Conservation (phyloP, 106 monocot species). For the Gastrodia elata region DNA sequence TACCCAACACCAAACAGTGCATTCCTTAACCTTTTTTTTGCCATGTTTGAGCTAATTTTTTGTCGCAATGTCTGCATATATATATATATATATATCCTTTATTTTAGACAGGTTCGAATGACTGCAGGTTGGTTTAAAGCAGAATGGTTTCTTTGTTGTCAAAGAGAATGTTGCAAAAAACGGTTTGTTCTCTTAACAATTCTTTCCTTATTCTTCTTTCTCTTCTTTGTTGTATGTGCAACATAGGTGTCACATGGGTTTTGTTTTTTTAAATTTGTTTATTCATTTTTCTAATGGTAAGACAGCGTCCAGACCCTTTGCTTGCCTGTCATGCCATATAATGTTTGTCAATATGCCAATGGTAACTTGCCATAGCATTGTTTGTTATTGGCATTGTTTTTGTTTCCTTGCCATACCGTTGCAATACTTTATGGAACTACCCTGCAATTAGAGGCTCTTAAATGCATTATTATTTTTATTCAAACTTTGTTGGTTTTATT, state of each 20-base stretch:
- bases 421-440: not conserved
- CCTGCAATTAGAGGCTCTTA: not conserved
- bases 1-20: not conserved
- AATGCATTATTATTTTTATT: no score
- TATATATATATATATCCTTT: not conserved
- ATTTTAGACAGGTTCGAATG: constrained; percentile 5
- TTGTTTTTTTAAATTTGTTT: not conserved
- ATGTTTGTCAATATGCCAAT: no score
- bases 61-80: not conserved
- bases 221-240: not conserved
- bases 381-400: not conserved
- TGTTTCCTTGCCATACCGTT: not conserved
- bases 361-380: not conserved
- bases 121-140: constrained; percentile 71
- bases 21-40: not conserved
- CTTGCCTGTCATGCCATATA: no score
- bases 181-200: constrained; percentile 25
- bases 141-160: constrained; percentile 76
- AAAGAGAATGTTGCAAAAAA: constrained; percentile 84
- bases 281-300: not conserved
- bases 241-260: not conserved
- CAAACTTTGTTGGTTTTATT: no score
- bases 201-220: not conserved
- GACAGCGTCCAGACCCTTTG: no score
- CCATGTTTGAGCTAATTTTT: not conserved